Evolutionary conservation across 257 asterid genomes (phyloP), one percentile per base, ranked within the genome.

Genomic region (Jaltomata sinuosa): DNA sequence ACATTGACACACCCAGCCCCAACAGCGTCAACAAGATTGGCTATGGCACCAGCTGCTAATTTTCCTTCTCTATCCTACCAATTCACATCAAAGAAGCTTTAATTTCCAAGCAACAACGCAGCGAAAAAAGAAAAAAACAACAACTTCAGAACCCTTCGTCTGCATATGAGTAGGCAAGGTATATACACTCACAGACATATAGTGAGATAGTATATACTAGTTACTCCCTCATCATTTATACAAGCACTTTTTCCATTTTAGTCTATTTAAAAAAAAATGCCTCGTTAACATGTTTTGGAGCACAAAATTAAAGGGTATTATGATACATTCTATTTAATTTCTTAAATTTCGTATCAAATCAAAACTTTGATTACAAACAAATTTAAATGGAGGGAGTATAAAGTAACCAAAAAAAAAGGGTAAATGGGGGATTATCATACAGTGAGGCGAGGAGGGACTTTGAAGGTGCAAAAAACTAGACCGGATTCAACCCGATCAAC

Each of bases 361-460:
- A n/a, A n/a, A n/a, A n/a, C n/a, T n/a, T n/a, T n/a, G n/a, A n/a
- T n/a, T n/a, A n/a, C n/a, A n/a, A n/a, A n/a, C n/a, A n/a, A n/a
- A n/a, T n/a, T n/a, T n/a, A n/a, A n/a, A n/a, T n/a, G n/a, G n/a
- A n/a, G n/a, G n/a, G n/a, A n/a, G n/a, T n/a, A n/a, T n/a, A n/a
- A n/a, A n/a, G n/a, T n/a, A n/a, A n/a, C n/a, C n/a, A n/a, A n/a
- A n/a, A n/a, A n/a, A n/a, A n/a, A n/a, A n/a, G n/a, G n/a, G n/a
- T n/a, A n/a, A n/a, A n/a, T n/a, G n/a, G n/a, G n/a, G n/a, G n/a
- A n/a, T n/a, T n/a, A n/a, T n/a, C n/a, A n/a, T n/a, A 93, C 97
- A 8, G 88, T 84, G 87, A 94, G 98, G 62, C 95, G 97, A 81
- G 90, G 88, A 42, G 97, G 95, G 81, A 92, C 98, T 91, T 87